Percentiles rank a stretch among this genome's conserved stretches.
Evolutionary conservation across 2,329 filamentous ascomycete species (phyloP).

Genomic region (Leptographium radiaticola): DNA sequence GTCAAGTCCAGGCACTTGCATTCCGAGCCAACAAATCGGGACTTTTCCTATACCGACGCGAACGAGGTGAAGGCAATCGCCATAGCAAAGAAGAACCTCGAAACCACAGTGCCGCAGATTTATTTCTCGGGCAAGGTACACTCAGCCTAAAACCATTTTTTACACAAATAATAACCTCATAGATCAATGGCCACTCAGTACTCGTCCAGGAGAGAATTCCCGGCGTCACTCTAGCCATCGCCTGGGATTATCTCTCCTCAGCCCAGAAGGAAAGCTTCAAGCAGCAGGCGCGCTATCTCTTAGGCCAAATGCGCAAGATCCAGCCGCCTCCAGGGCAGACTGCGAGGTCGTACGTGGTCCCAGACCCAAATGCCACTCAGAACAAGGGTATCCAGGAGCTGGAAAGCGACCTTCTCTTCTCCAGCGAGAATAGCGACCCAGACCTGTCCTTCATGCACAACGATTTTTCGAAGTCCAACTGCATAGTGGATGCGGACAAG

Average conservation of each 20-base stretch:
- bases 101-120: constrained; percentile 22
- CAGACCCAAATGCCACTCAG: background rate
- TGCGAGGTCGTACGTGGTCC: background rate
- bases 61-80: constrained; percentile 24
- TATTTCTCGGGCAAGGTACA: constrained; percentile 25
- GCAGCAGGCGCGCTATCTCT: constrained; percentile 20
- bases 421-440: constrained; percentile 7
- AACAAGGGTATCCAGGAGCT: constrained; percentile 10
- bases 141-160: background rate
- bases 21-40: constrained; percentile 6
- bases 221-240: constrained; percentile 22
- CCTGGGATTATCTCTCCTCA: constrained; percentile 22
- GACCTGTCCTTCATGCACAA: constrained; percentile 26
- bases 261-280: constrained; percentile 21
- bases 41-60: constrained; percentile 26
- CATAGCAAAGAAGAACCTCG: constrained; percentile 15
- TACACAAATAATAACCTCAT: constrained; percentile 5
- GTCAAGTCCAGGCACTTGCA: constrained; percentile 25
- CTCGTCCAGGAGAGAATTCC: constrained; percentile 25
- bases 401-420: constrained; percentile 22
- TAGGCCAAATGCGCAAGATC: constrained; percentile 17
- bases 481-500: constrained; percentile 23
- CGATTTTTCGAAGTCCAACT: constrained; percentile 23
- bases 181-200: constrained; percentile 22
- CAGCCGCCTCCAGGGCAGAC: constrained; percentile 9